Conservation (phyloP, 176 grass and related monocot genomes). For the Puccinellia tenuiflora region DNA sequence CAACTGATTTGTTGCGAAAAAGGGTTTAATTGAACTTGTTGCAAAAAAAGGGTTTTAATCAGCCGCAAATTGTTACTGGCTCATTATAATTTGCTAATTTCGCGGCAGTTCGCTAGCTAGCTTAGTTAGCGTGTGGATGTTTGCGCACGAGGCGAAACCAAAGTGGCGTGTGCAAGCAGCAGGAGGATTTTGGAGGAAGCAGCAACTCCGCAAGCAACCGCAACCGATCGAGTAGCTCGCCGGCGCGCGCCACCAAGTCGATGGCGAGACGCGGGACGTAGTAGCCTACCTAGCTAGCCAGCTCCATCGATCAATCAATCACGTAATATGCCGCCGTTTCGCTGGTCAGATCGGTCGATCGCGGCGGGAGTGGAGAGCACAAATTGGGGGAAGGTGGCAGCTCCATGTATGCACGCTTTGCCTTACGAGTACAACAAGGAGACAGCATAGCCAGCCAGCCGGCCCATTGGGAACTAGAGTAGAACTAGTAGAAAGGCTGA, state of each 20-base stretch:
- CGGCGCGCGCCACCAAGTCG: constrained; percentile 13
- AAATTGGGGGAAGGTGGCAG: constrained; percentile 5
- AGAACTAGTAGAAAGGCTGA: constrained; percentile 42
- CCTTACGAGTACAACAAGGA: constrained; percentile 17
- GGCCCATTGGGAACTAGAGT: constrained; percentile 9
- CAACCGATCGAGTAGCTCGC: neutral
- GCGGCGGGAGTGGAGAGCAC: neutral
- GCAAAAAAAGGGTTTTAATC: too few relatives aligned
- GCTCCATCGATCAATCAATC: neutral
- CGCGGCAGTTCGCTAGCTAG: neutral
- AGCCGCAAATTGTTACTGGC: neutral
- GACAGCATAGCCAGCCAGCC: too few relatives aligned
- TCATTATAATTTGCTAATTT: neutral
- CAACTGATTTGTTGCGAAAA: too few relatives aligned
- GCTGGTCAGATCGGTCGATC: neutral
- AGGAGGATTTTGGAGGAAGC: too few relatives aligned
- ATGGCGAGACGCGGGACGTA: constrained; percentile 1
- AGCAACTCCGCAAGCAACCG: constrained; percentile 22
- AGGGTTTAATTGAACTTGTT: too few relatives aligned
- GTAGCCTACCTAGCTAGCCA: neutral
- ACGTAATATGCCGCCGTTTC: neutral
- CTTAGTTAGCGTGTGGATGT: neutral
- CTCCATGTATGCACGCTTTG: neutral
- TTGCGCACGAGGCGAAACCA: neutral
- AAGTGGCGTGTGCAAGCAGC: constrained; percentile 4